A percentile compares a stretch with the other conserved stretches of the same genome.
Evolutionary conservation across 345 rosid genomes (phyloP).

Genomic region (Salix purpurea): DNA sequence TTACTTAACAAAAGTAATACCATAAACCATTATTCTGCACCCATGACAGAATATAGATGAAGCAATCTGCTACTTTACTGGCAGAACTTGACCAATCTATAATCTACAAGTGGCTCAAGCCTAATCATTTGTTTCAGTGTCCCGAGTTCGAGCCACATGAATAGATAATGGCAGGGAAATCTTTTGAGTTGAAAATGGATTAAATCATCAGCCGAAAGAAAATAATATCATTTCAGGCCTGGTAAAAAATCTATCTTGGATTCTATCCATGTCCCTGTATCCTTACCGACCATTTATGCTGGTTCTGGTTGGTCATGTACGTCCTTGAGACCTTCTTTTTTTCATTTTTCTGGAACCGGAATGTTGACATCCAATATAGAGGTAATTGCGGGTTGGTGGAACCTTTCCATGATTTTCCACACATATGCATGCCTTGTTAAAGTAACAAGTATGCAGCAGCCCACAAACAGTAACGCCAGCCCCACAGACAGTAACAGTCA

Average conservation of each 20-base stretch:
- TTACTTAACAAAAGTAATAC: no score
- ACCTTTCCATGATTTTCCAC: conserved; percentile 4
- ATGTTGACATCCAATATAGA: not conserved
- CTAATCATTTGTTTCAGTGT: not conserved
- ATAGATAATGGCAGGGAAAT: not conserved
- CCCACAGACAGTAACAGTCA: no score
- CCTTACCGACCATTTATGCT: not conserved
- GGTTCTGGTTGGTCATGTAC: not conserved
- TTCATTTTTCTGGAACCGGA: not conserved
- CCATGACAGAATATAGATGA: conserved; percentile 11
- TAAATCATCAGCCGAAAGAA: not conserved
- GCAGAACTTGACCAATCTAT: not conserved
- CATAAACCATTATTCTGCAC: conserved; percentile 13
- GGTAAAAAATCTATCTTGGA: conserved; percentile 11
- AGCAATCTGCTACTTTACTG: not conserved
- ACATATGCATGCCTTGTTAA: not conserved
- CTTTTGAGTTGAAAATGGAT: not conserved
- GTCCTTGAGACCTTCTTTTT: not conserved
- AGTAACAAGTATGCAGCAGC: no score
- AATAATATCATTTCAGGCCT: not conserved
- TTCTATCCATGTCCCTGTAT: conserved; percentile 9
- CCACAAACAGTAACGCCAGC: no score
- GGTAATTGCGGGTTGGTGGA: conserved; percentile 2
- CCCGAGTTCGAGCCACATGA: not conserved
- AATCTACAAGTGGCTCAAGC: not conserved